A percentile compares a stretch with the other conserved stretches of the same genome.
Conservation (phyloP, 345 rosid species). For the Eucalyptus sp. region DNA sequence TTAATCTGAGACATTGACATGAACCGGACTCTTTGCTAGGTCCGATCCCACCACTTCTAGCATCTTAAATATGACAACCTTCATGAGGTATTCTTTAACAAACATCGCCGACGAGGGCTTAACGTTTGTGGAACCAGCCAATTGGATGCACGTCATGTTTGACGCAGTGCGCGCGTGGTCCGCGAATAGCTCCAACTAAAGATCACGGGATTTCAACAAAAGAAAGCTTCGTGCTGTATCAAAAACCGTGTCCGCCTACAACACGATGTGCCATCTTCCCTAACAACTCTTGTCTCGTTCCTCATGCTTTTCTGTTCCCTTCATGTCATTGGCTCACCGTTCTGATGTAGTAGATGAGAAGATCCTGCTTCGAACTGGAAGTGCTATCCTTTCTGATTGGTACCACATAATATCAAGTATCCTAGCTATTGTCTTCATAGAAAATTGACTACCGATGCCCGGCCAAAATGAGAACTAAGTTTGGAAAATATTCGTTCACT, state of each 20-base stretch:
- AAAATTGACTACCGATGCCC: background rate
- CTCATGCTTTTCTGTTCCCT: background rate
- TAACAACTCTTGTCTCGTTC: background rate
- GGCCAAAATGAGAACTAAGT: background rate
- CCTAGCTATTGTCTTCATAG: background rate
- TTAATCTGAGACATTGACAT: background rate
- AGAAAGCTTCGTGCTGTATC: background rate
- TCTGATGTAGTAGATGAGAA: background rate
- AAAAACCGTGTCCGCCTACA: background rate
- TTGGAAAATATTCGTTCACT: background rate
- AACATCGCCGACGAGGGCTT: background rate
- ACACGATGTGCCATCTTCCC: background rate
- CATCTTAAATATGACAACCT: background rate
- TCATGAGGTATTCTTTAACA: background rate
- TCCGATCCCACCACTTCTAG: background rate
- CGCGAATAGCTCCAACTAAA: background rate
- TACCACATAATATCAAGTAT: background rate
- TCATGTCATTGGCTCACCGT: background rate
- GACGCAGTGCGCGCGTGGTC: background rate
- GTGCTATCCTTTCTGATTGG: background rate
- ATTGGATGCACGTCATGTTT: background rate
- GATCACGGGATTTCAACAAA: background rate
- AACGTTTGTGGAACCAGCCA: background rate
- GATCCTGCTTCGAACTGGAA: background rate
- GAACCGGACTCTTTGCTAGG: background rate